These are phyloP conservation scores for Ceratorhiza oryzae-sativae DNA, from an alignment of 1,284 basidiomycete species.

Conservation along the genomic window DNA sequence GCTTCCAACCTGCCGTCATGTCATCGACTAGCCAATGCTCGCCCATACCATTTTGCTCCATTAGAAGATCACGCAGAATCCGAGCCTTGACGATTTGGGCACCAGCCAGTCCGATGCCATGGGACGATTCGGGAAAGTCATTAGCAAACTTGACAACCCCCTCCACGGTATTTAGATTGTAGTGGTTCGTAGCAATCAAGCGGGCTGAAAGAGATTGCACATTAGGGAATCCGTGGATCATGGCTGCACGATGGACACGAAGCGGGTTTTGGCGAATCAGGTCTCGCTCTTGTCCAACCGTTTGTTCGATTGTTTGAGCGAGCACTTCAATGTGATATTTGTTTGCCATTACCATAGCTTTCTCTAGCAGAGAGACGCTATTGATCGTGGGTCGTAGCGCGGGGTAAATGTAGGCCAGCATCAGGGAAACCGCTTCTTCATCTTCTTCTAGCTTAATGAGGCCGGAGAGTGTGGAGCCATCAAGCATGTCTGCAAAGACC, in stretches of 20 bases:
- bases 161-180: background rate
- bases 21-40: background rate
- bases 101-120: slow-evolving; percentile 3
- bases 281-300: background rate
- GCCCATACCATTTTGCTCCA: background rate
- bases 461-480: background rate
- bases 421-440: slow-evolving; percentile 5
- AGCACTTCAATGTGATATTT: slow-evolving; percentile 24
- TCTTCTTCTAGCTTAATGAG: slow-evolving; percentile 16
- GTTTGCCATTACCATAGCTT: slow-evolving; percentile 1
- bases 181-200: background rate
- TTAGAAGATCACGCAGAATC: background rate
- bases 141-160: slow-evolving; percentile 1
- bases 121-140: background rate
- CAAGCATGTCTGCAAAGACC: slow-evolving; percentile 7
- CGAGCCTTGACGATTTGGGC: background rate
- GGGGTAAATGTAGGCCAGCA: slow-evolving; percentile 18
- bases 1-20: background rate
- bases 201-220: background rate
- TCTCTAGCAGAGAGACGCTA: slow-evolving; percentile 9
- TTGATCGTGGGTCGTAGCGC: background rate
- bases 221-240: background rate
- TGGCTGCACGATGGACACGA: background rate
- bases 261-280: slow-evolving; percentile 5
- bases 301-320: background rate